Evolutionary conservation across 257 asterid genomes (phyloP), one percentile per base, ranked within the genome.

Genomic region (Jacaranda copaia): DNA sequence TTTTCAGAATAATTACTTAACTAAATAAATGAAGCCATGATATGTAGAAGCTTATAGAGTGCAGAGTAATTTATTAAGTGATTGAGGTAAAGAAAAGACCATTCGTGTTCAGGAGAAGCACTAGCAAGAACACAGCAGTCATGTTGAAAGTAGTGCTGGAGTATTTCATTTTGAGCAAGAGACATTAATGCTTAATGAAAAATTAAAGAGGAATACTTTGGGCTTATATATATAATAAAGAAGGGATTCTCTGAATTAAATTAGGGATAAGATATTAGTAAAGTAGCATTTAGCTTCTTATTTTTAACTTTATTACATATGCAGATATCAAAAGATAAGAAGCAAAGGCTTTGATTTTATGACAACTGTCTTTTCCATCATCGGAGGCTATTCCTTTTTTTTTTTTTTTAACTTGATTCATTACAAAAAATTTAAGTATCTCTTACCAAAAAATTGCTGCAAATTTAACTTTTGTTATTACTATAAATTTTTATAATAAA

Each of bases 41-140:
- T 40, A 40, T 40, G 16, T 7, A 35, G 32, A 25, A 25, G 32
- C 1, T 25, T 25, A 25, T 25, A 25, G 32, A 25, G 32, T 25
- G 32, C 32, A 25, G 32, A 25, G 2, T 25, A 25, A 25, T 25
- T 25, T 25, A 25, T 25, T 2, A 25, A 25, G 32, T 2, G 32
- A 25, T 25, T 16, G 16, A 61, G 66, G 52, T 51, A 45, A 32
- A 49, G 56, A 25, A 40, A 72, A 55, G 51, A 81, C 82, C 82
- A 20, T 18, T 51, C 32, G 32, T 25, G 55, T 62, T 74, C 7
- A 79, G 77, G 51, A 82, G 70, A 56, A 82, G 80, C 62, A 73
- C 4, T 15, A 82, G 70, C 20, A 82, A 11, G 58, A 78, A 62
- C 9, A 82, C 71, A 74, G 43, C 72, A 20, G 13, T 58, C 77